Evolutionary conservation across 2,329 filamentous ascomycete species (phyloP), one percentile per base, ranked within the genome.

Genomic region (Cladosporium phlei): DNA sequence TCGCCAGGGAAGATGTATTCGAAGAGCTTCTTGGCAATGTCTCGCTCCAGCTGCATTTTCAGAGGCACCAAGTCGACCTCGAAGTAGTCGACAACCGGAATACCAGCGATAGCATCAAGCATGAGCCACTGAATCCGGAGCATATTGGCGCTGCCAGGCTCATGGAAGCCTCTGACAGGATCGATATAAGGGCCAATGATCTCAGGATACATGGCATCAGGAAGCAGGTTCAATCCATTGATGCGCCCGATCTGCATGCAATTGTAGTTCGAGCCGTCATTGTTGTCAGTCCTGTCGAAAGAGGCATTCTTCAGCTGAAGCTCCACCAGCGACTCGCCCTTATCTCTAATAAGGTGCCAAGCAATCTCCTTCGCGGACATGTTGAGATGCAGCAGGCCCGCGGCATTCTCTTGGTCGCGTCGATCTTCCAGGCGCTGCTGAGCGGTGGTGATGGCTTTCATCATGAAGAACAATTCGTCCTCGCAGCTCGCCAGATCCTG

Each of bases 401-500:
- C 90, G 47, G 83, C 85, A 25, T 60, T 57, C 53, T 88, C 79
- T 5, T 82, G 80, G 39, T 80, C 74, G 44, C 71, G 66, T 37
- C 78, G 79, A 50, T 95, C 88, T 42, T 85, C 82, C 53, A 82
- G 83, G 63, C 90, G 93, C 50, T 89, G 78, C 67, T 98, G 93
- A 4, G 91, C 94, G 2, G 89, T 94, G 1, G 93, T 98, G 63
- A 98, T 98, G 29, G 93, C 94, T 61, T 98, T 97, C 93, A 98
- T 97, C 74, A 98, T 86, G 70, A 98, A 98, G 75, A 98, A 99
- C 7, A 99, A 70, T 66, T 99, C 94, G 59, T 98, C 93, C 65
- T 97, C 93, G 60, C 88, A 96, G 16, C 82, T 82, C 8, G 88
- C 80, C 40, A 98, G 73, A 62, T 98, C 93, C 42, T 86, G 84